Evolutionary conservation across 371 early-diverging fungal genomes (phyloP), one percentile per base, ranked within the genome.

Genomic region (Amoeboaphelidium occidentale): DNA sequence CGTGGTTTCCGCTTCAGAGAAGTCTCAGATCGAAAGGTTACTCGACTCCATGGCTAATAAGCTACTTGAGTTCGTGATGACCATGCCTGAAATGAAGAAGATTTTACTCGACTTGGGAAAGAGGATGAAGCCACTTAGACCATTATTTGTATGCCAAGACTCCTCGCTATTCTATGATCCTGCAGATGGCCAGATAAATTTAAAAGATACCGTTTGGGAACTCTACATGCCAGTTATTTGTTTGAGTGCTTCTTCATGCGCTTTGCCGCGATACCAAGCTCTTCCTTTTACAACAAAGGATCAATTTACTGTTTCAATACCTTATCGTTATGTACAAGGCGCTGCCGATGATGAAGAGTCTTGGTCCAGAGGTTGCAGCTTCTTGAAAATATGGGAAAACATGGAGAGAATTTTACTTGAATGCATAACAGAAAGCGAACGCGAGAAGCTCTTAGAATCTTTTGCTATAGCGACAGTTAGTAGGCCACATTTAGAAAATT

Each of bases 321-420:
- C 54, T 69, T n/a, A n/a, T n/a, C n/a, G n/a, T 2, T 88, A 88
- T 52, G 77, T 88, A 2, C 86, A 88, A 62, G 88, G 88, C 2
- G 76, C 85, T 1, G 88, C 74, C 0, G 88, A 88, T 56, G 86
- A 88, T 58, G 74, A 81, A 27, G 88, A 88, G 55, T 62, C 74
- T 51, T 88, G 88, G 88, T 67, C 76, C 25, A 48, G 62, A 59
- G 74, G 71, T 61, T 53, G 21, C 21, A 1, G 17, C 46, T 50
- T 27, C 27, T 3, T 27, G 21, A 27, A 24, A 23, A 25, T 83
- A 53, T 84, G 88, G 88, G 56, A 71, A 43, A 61, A 81, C 49
- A 55, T 59, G 4, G 58, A 58, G 0, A 53, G 56, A 25, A 53
- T n/a, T n/a, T n/a, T 83, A 1, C 53, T 83, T 22, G 53, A 55